These are phyloP conservation scores for Tillandsia leiboldiana DNA, from an alignment of 176 grass and related monocot genomes.

Conservation along the genomic window DNA sequence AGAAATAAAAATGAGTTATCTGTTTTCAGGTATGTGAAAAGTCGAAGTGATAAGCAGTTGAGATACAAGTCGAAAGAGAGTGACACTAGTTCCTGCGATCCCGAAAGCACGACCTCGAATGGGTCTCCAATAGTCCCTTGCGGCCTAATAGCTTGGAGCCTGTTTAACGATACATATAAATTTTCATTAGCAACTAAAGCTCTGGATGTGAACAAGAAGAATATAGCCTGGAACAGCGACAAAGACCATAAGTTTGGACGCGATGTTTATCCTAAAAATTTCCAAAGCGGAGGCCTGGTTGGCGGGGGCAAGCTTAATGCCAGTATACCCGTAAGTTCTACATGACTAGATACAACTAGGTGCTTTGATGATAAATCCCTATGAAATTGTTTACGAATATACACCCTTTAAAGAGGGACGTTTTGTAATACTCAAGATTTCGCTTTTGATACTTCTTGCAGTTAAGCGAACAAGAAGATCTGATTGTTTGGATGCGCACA, in stretches of 20 bases:
- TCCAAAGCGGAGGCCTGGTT: conserved; percentile 57
- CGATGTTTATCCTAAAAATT: conserved; percentile 88
- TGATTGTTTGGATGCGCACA: conserved; percentile 98
- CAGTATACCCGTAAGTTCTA: conserved; percentile 64
- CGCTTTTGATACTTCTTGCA: conserved; percentile 18
- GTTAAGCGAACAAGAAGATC: conserved; percentile 93
- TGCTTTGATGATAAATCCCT: background rate
- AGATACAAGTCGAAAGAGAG: conserved; percentile 22
- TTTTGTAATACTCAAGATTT: background rate
- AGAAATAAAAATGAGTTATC: background rate
- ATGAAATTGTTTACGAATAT: background rate
- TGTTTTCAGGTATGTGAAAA: conserved; percentile 67
- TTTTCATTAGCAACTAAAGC: conserved; percentile 35
- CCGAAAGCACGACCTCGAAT: conserved; percentile 38
- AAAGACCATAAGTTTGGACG: conserved; percentile 57
- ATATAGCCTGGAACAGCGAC: conserved; percentile 85
- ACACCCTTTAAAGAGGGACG: background rate
- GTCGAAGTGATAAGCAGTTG: conserved; percentile 76
- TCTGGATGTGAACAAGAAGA: conserved; percentile 67
- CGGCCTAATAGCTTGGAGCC: conserved; percentile 91
- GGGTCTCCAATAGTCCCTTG: conserved; percentile 70
- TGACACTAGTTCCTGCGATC: conserved; percentile 46
- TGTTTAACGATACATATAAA: conserved; percentile 80
- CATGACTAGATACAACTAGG: conserved; percentile 1
- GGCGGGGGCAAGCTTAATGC: conserved; percentile 70